These are phyloP conservation scores for Santalum album DNA, from an alignment of 164 flowering plant species.

Conservation along the genomic window DNA sequence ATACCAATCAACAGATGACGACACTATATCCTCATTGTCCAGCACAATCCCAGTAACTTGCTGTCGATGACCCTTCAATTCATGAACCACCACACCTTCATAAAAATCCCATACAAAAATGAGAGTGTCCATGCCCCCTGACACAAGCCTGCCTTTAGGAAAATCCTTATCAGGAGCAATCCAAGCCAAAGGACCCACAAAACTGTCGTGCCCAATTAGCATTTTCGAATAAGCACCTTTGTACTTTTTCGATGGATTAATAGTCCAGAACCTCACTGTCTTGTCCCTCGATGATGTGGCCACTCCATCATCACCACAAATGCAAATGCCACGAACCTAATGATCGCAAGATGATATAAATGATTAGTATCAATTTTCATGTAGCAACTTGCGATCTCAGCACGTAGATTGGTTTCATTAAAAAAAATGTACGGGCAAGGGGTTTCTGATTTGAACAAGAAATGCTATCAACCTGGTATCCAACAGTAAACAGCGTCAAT, in stretches of 20 bases:
- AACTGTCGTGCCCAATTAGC: slow-evolving; percentile 79
- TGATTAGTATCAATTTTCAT: no score
- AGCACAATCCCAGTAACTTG: slow-evolving; percentile 78
- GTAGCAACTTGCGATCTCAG: background rate
- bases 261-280: slow-evolving; percentile 72
- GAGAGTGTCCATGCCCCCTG: slow-evolving; percentile 94
- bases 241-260: slow-evolving; percentile 33
- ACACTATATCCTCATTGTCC: slow-evolving; percentile 63
- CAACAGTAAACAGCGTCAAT: no score
- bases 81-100: slow-evolving; percentile 53
- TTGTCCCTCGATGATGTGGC: slow-evolving; percentile 90
- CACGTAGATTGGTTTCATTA: background rate
- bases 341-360: background rate
- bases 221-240: slow-evolving; percentile 38
- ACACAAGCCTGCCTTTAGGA: slow-evolving; percentile 76
- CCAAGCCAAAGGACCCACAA: slow-evolving; percentile 94
- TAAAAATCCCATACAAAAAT: slow-evolving; percentile 77
- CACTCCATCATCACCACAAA: slow-evolving; percentile 62
- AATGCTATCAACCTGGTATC: no score
- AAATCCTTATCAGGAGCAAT: slow-evolving; percentile 52
- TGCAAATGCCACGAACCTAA: slow-evolving; percentile 86
- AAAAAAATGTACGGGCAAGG: background rate
- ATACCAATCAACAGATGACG: slow-evolving; percentile 83
- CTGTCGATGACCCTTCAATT: slow-evolving; percentile 68
- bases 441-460: background rate